These are phyloP conservation scores for Aspergillus kassunensis DNA, from an alignment of 495 filamentous ascomycete species.

Conservation along the genomic window DNA sequence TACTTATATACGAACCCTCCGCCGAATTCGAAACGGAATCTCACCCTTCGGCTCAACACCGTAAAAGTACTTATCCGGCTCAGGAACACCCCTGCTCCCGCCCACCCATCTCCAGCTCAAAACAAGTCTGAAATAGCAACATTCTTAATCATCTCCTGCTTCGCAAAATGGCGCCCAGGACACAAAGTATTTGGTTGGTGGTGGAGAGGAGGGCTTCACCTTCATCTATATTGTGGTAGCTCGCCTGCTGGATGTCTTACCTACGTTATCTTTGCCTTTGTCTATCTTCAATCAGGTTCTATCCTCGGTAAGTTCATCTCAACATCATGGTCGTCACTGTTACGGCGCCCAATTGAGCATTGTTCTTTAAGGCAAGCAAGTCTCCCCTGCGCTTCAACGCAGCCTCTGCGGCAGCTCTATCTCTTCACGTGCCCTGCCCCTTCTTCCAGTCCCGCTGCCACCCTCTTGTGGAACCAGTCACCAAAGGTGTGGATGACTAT, in stretches of 20 bases:
- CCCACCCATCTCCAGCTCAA: not conserved
- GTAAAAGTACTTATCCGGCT: not conserved
- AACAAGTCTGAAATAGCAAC: not conserved
- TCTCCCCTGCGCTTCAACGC: not conserved
- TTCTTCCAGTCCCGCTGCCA: not conserved
- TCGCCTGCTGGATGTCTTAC: too few relatives aligned
- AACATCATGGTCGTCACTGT: not conserved
- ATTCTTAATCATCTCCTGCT: conserved; percentile 2
- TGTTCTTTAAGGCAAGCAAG: not conserved
- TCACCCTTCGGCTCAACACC: not conserved
- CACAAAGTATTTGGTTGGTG: not conserved
- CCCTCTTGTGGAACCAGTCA: not conserved
- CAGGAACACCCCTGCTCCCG: not conserved
- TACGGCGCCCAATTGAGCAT: not conserved
- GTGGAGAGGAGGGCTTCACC: too few relatives aligned
- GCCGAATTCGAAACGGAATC: not conserved
- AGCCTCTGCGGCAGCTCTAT: not conserved
- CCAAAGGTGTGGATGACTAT: conserved; percentile 25
- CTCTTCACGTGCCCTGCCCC: not conserved
- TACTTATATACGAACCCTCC: too few relatives aligned
- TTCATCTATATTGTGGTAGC: too few relatives aligned
- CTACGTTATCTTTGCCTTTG: too few relatives aligned
- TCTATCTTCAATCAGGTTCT: too few relatives aligned
- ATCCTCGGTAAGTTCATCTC: too few relatives aligned
- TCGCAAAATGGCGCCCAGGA: conserved; percentile 3